Base-by-base conservation (phyloP, 1,284 basidiomycete species). In the Ganoderma sinense region DNA sequence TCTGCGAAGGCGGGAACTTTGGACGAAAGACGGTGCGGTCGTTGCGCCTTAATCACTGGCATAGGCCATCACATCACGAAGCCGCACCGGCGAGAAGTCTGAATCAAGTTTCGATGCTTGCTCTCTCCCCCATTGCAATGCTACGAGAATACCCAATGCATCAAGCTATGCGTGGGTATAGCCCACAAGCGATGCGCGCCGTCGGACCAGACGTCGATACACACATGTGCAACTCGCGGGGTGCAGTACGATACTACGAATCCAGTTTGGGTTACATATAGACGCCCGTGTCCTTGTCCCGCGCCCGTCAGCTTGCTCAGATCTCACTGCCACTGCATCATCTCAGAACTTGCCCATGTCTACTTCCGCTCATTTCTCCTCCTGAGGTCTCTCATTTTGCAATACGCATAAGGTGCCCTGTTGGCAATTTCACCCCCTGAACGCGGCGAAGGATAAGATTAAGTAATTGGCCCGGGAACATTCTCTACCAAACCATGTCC, bases 401-500 rank as follows among this genome's bases (percentile, higher is more conserved):
- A 23, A 10, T 18, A 23, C 11, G 1, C n/a, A 13, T 13, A 26
- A 26, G 14, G 23, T 6, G 48, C 48, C 13, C 23, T 1, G 26
- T 51, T 14, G 53, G 16, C 18, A 56, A 33, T 31, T 29, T 6
- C 16, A 26, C 8, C 53, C 18, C 13, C 29, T 29, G 8, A 53
- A 33, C 23, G 48, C 48, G 4, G 13, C 23, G 23, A 26, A 51
- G 1, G 4, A 8, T 14, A n/a, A n/a, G n/a, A n/a, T n/a, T n/a
- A n/a, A n/a, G 53, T 56, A 18, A 29, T 14, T 2, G 16, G 18
- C 3, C 31, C 53, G 8, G 53, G 53, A 56, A 18, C 31, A 4
- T 6, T 20, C 53, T 33, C 26, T 33, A 39, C 18, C 53, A 56
- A 18, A 18, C 23, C 36, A 80, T 80, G 79, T 74, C 79, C 40